A percentile compares a stretch with the other conserved stretches of the same genome.
Evolutionary conservation across 108 stramenopile species (phyloP).

Genomic region (Pseudonitzschia multiseries): DNA sequence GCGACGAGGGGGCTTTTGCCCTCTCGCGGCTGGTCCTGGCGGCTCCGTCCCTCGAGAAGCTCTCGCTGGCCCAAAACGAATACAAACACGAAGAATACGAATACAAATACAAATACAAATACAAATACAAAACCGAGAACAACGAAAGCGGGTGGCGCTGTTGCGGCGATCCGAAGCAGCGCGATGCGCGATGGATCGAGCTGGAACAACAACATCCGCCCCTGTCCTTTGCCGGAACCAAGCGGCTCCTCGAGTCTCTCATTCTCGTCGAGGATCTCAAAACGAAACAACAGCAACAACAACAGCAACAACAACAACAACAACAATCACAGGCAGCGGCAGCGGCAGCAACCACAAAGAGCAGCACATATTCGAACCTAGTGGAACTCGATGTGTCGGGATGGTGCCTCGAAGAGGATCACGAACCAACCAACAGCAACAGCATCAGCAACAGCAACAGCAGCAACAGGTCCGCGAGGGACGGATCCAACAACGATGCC

Average conservation of each 20-base stretch:
- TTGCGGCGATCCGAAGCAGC: neutral
- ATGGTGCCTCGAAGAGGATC: neutral
- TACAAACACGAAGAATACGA: too few species aligned
- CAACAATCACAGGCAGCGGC: too few species aligned
- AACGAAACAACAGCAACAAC: neutral
- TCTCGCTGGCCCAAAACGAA: neutral
- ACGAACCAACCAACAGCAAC: neutral
- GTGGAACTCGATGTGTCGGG: neutral
- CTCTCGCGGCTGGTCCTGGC: constrained; percentile 8
- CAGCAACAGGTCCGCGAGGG: too few species aligned
- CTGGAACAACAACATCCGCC: neutral
- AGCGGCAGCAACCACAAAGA: neutral
- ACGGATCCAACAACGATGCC: neutral
- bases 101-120: too few species aligned
- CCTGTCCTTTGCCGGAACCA: constrained; percentile 6
- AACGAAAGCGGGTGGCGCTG: too few species aligned
- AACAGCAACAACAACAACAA: neutral
- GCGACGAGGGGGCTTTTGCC: neutral
- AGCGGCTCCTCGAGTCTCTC: constrained; percentile 4
- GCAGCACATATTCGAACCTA: neutral
- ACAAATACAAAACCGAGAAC: too few species aligned
- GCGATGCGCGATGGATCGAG: neutral
- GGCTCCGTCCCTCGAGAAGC: neutral
- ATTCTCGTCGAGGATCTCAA: constrained; percentile 1
- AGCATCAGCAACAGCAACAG: too few species aligned